Percentiles rank a stretch among this genome's conserved stretches.
Evolutionary conservation across 768 basidiomycete species (phyloP).

Genomic region (Leucosporidium scottii): DNA sequence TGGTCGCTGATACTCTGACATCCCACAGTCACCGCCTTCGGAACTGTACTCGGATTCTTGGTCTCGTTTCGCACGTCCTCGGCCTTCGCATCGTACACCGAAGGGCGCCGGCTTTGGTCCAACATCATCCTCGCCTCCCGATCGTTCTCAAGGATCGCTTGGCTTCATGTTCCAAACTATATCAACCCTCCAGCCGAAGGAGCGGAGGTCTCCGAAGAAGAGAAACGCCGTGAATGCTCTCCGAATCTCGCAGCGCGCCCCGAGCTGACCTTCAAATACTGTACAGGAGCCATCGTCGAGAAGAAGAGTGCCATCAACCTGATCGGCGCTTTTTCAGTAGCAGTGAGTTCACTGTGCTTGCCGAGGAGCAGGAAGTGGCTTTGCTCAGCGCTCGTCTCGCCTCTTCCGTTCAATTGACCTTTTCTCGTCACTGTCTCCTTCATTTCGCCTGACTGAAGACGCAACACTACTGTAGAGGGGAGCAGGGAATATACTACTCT

Average conservation of each 20-base stretch:
- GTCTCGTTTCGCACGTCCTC: neutral
- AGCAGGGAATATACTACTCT: slow-evolving; percentile 64
- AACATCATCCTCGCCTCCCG: slow-evolving; percentile 54
- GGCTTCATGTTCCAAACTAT: neutral
- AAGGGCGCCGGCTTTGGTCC: slow-evolving; percentile 62
- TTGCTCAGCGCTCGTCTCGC: too few relatives aligned
- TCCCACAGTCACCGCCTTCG: neutral
- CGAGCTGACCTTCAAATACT: too few relatives aligned
- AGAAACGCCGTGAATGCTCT: slow-evolving; percentile 16
- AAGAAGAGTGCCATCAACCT: slow-evolving; percentile 69
- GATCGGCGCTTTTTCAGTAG: slow-evolving; percentile 41
- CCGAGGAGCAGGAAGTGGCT: too few relatives aligned
- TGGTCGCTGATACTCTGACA: too few relatives aligned
- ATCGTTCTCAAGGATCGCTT: slow-evolving; percentile 52
- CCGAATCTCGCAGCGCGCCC: too few relatives aligned
- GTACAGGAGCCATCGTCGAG: slow-evolving; percentile 51
- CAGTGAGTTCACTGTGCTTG: too few relatives aligned
- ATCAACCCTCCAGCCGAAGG: neutral
- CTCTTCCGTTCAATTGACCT: too few relatives aligned
- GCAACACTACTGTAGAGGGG: slow-evolving; percentile 60
- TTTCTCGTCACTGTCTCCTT: too few relatives aligned
- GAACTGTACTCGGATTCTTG: neutral
- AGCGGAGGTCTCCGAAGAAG: neutral
- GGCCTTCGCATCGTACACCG: neutral
- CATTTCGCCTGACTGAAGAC: neutral